Conservation (phyloP, 495 filamentous ascomycete genomes). For the Amniculicola lignicola region DNA sequence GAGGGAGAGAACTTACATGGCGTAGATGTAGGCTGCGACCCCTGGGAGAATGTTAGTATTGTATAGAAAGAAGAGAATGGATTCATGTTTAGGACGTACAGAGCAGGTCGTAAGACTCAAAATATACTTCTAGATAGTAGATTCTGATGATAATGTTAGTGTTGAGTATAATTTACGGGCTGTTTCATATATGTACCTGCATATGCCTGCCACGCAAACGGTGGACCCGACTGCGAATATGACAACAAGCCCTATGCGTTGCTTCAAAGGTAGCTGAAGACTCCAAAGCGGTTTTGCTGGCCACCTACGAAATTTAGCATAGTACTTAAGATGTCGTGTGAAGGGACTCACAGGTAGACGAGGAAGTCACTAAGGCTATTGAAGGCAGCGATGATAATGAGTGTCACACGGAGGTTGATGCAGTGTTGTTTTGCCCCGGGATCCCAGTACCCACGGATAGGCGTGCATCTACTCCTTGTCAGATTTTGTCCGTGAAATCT, state of each 20-base stretch:
- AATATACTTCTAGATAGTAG: constrained; percentile 30
- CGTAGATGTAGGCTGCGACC: constrained; percentile 21
- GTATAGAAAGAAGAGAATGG: too few species aligned
- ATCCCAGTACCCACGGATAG: constrained; percentile 25
- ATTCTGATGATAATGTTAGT: constrained; percentile 11
- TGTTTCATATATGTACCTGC: constrained; percentile 1
- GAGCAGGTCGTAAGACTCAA: constrained; percentile 11
- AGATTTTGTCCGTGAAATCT: neutral
- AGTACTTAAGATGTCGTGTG: neutral
- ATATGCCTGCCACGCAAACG: constrained; percentile 23
- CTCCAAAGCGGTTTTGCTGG: constrained; percentile 26
- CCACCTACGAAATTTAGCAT: constrained; percentile 9
- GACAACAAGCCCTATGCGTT: constrained; percentile 21
- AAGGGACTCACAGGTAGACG: constrained; percentile 9
- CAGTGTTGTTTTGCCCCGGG: constrained; percentile 8
- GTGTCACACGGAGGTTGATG: constrained; percentile 18
- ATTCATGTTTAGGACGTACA: constrained; percentile 5
- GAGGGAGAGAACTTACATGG: too few species aligned
- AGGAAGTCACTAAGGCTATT: constrained; percentile 32
- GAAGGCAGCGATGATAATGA: constrained; percentile 17
- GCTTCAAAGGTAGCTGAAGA: constrained; percentile 29
- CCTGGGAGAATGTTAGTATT: constrained; percentile 2
- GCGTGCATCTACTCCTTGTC: constrained; percentile 13
- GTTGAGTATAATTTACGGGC: neutral
- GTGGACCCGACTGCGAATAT: constrained; percentile 23